Base-by-base conservation (phyloP, 805 yeast genomes). In the Myxozyma nipponensis region DNA sequence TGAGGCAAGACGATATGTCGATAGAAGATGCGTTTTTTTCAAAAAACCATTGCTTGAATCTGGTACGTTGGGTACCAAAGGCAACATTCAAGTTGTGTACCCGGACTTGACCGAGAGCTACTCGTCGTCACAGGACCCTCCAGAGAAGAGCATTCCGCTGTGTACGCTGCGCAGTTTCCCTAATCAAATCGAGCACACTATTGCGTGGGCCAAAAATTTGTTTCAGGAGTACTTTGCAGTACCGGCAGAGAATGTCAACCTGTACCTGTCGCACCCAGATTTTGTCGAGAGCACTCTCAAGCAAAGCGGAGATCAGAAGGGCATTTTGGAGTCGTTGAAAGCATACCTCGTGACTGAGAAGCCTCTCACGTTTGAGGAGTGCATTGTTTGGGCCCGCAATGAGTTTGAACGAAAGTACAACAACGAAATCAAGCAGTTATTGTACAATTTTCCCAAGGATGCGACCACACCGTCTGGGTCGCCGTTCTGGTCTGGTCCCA, bases 141-240 rank as follows among this genome's bases (percentile, higher is more conserved):
- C 99, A 35, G 99, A 93, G 74, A 89, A 89, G 71, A 82, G 96
- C 2, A 90, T 93, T 64, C 99, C 99, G 28, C 77, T 93, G 64
- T 93, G 99, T 77, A 93, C 99, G 2, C 77, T 93, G 66, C 83
- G 98, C 71, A 86, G 96, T 2, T 93, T 93, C 83, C 99, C 99
- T 50, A 86, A 89, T 70, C 91, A 91, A 71, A 93, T 93, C 63
- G 99, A 93, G 67, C 99, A 93, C 66, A 93, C 99, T 1, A 93
- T 93, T 71, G 98, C 98, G 19, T 93, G 99, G 99, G 95, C 98
- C 15, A 95, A 95, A 72, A 82, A 89, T 18, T 75, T 88, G 65
- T 93, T 93, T 77, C 93, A 86, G 74, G 96, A 93, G 19, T 88
- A 81, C 64, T 93, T 93, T 69, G 75, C 81, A 34, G 96, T 91